These are phyloP conservation scores for Wallacemonas sp. DNA, from an alignment of 208 protist genomes.

Conservation along the genomic window DNA sequence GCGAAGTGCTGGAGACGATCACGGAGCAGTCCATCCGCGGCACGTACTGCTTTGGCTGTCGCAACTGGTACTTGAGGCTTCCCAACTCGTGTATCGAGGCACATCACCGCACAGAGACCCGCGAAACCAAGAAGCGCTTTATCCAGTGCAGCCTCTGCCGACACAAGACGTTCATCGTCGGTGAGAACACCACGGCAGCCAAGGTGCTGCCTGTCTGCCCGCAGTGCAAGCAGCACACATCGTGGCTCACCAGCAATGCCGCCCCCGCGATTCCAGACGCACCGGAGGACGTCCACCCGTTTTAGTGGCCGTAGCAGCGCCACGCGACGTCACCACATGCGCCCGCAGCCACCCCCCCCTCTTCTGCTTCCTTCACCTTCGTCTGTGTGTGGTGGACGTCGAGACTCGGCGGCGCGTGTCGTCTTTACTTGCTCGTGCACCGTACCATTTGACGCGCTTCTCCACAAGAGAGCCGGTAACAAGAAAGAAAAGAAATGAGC, in stretches of 20 bases:
- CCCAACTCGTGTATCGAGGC: constrained; percentile 51
- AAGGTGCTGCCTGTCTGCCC: constrained; percentile 67
- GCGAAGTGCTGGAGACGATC: constrained; percentile 40
- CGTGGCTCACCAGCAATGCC: constrained; percentile 57
- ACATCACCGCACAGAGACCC: constrained; percentile 47
- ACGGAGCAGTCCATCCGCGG: constrained; percentile 57
- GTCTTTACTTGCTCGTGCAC: too few species aligned
- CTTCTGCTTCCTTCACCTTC: too few species aligned
- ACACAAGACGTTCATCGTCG: constrained; percentile 75
- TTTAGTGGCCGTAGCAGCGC: too few species aligned
- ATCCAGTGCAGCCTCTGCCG: constrained; percentile 72
- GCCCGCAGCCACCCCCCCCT: too few species aligned
- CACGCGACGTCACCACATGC: too few species aligned
- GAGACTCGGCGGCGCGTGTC: too few species aligned
- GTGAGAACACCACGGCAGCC: constrained; percentile 50
- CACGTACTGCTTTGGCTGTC: constrained; percentile 63
- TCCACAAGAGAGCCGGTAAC: background rate
- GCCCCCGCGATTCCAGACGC: constrained; percentile 39
- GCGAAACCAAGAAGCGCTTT: constrained; percentile 51
- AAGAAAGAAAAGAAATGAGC: background rate
- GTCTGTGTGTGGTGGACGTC: too few species aligned
- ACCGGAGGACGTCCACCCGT: background rate
- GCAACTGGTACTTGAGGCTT: constrained; percentile 47
- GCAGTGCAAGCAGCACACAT: constrained; percentile 42
- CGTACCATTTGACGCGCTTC: too few species aligned